phyloP scores from a whole-genome alignment of 2,329 filamentous ascomycete species.

The Aspergillus pseudoglaucus region DNA sequence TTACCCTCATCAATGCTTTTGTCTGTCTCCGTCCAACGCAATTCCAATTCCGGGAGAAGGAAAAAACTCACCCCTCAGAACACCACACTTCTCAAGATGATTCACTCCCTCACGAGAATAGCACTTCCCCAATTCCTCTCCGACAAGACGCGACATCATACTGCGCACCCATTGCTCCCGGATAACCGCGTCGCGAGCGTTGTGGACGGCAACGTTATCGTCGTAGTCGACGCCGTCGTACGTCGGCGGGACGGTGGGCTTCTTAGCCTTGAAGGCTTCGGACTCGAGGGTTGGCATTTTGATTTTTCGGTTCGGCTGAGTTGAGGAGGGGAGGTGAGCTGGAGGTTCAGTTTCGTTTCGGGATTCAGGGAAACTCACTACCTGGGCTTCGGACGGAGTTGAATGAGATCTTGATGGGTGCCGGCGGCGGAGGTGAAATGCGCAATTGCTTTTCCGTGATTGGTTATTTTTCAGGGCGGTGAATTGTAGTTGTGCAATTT shows the following conservation, averaged over 20 bases:
- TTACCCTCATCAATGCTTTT: background rate
- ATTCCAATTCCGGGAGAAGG: background rate
- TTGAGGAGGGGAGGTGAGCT: background rate
- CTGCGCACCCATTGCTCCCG: conserved; percentile 63
- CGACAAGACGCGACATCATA: conserved; percentile 62
- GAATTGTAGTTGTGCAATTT: background rate
- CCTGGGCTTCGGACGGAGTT: conserved; percentile 1
- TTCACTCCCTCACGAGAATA: conserved; percentile 60
- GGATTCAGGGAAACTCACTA: background rate
- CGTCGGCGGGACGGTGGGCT: conserved; percentile 59
- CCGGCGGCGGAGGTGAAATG: conserved; percentile 6
- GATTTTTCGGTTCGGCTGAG: conserved; percentile 1
- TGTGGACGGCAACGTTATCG: conserved; percentile 57
- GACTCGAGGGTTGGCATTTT: conserved; percentile 62
- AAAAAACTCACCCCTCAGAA: conserved; percentile 53
- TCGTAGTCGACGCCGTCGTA: conserved; percentile 63
- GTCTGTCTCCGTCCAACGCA: background rate
- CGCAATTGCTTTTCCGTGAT: conserved; percentile 22
- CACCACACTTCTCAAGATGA: conserved; percentile 62
- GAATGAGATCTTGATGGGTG: conserved; percentile 4
- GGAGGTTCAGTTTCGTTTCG: background rate
- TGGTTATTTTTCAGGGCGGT: conserved; percentile 21
- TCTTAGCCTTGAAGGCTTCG: conserved; percentile 57
- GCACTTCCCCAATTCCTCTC: conserved; percentile 63
- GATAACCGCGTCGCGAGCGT: conserved; percentile 59